phyloP scores from a whole-genome alignment of 495 filamentous ascomycete genomes.

The Podospora comata region DNA sequence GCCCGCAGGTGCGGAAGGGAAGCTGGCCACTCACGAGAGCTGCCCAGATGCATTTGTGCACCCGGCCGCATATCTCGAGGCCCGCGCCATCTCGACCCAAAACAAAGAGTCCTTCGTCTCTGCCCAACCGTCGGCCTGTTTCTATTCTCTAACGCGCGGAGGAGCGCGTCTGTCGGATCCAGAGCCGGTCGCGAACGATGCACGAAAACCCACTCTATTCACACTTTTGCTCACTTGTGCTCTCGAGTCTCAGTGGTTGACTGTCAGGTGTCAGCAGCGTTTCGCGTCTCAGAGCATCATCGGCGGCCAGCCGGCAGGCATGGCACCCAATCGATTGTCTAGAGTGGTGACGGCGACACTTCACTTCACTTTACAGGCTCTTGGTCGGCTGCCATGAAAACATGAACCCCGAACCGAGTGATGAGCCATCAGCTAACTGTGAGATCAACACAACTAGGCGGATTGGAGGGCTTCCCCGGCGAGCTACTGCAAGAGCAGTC shows the following conservation, averaged over 20 bases:
- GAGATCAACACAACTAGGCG: constrained; percentile 7
- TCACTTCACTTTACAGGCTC: constrained; percentile 19
- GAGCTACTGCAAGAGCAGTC: constrained; percentile 3
- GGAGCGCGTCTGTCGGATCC: constrained; percentile 31
- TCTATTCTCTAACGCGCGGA: constrained; percentile 34
- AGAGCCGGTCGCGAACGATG: constrained; percentile 20
- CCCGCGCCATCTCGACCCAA: constrained; percentile 34
- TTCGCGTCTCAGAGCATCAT: not conserved
- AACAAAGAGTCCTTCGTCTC: constrained; percentile 22
- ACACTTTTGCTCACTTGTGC: not conserved
- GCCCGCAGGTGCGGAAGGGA: constrained; percentile 22
- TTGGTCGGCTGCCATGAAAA: not conserved
- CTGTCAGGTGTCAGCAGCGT: constrained; percentile 4
- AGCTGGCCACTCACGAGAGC: constrained; percentile 31
- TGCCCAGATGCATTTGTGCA: constrained; percentile 30
- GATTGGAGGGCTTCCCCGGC: not conserved
- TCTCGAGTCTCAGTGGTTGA: not conserved
- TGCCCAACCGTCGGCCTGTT: constrained; percentile 35
- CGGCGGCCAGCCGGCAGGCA: constrained; percentile 1
- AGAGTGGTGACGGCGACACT: constrained; percentile 16
- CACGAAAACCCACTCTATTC: not conserved
- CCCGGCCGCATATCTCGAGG: constrained; percentile 39
- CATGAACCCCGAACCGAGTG: not conserved
- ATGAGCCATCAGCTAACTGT: constrained; percentile 5
- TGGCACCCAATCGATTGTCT: constrained; percentile 19